phyloP scores from a whole-genome alignment of 2,329 filamentous ascomycete genomes.

The Nigrospora osmanthi region DNA sequence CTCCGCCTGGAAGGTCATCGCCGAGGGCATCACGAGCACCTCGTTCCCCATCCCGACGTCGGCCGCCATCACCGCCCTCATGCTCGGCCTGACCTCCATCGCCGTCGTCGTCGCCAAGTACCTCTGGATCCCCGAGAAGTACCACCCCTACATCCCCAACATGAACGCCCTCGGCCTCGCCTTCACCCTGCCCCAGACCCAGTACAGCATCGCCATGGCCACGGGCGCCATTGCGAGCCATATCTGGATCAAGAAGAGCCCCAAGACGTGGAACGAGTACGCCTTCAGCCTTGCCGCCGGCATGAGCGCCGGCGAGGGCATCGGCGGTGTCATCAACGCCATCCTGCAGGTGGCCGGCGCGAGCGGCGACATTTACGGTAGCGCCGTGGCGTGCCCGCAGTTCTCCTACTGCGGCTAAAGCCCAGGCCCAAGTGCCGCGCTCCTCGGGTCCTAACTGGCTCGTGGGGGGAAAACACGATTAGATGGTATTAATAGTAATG shows the following conservation, averaged over 20 bases:
- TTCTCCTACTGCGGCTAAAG: no score
- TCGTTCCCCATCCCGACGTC: conserved; percentile 46
- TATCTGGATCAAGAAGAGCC: conserved; percentile 45
- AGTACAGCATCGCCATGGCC: conserved; percentile 49
- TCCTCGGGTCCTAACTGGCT: no score
- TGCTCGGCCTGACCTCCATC: conserved; percentile 40
- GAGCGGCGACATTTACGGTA: neutral
- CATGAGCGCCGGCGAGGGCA: conserved; percentile 54
- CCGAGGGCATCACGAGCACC: conserved; percentile 52
- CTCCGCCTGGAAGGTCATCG: conserved; percentile 57
- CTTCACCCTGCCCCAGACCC: conserved; percentile 48
- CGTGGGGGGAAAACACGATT: no score
- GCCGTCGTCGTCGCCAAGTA: conserved; percentile 45
- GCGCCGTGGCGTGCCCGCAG: neutral
- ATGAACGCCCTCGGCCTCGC: conserved; percentile 55
- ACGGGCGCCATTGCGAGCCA: conserved; percentile 44
- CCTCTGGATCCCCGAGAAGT: conserved; percentile 46
- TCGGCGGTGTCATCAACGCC: conserved; percentile 50
- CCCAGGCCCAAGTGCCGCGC: no score
- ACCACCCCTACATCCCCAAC: conserved; percentile 49
- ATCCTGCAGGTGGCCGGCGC: neutral
- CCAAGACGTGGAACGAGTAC: conserved; percentile 46
- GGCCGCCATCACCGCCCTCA: conserved; percentile 49
- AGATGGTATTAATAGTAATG: no score
- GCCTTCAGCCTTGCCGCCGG: conserved; percentile 52